Evolutionary conservation across 1,284 basidiomycete species (phyloP), one percentile per base, ranked within the genome.

Genomic region (Coriolopsis trogii): DNA sequence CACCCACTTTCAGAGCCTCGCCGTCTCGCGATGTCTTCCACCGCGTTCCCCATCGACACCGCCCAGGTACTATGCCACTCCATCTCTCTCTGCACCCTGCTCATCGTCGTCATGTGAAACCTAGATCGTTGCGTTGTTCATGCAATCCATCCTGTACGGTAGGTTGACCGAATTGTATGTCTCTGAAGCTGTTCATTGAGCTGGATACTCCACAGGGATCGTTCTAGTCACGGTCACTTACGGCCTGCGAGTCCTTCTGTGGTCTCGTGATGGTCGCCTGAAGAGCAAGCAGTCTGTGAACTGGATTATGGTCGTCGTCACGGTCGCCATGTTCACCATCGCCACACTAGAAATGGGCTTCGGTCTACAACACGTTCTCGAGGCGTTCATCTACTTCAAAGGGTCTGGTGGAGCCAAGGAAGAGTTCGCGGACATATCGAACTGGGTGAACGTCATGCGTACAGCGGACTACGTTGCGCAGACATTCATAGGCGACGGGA

Each of bases 371-470:
- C 63, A 62, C 38, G 60, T 60, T 37, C 45, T 69, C 12, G 53
- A 60, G 9, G 61, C 66, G 6, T 69, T 69, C 42, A 59, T 65
- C 5, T 59, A 55, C 24, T 62, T 58, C 37, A 54, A 26, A 21
- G 63, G 62, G 4, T 41, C 53, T 18, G 59, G 63, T 10, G 66
- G 64, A 10, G 57, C 66, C 4, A 40, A 42, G 4, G 48, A 25
- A 20, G 57, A 55, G 41, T 62, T 66, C 29, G 13, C 53, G 5
- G 46, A 64, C 41, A 63, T 69, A 8, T 61, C 58, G 4, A 49
- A 61, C 26, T 66, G 63, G 66, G 49, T 66, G 21, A 67, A 65
- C 43, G 53, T 67, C n/a, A 50, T 56, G 49, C 58, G 16, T 26
- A 49, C 48, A 3, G 42, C 38, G 3, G 33, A 38, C 37, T 56